Base-by-base conservation (phyloP, 768 basidiomycete species). In the Lactifluus piperatus region DNA sequence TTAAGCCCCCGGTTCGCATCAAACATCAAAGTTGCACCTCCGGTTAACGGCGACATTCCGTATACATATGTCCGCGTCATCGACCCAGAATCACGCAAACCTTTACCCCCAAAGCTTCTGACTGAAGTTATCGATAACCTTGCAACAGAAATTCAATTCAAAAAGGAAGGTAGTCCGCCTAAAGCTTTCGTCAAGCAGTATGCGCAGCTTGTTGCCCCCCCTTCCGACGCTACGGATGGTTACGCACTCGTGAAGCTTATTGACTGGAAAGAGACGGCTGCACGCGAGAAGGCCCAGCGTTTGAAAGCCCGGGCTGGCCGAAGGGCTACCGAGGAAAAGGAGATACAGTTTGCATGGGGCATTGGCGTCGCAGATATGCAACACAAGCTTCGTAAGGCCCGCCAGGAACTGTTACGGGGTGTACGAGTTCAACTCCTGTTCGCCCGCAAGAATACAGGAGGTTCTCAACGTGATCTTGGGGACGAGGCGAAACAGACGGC, bases 291-390 rank as follows among this genome's bases (percentile, higher is more conserved):
- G 32, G n/a, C 46, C 0, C 49, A 51, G 22, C 64, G 64, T 32
- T 18, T 49, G 24, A 52, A 57, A 51, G 54, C 43, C 3, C 49
- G 27, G 10, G 62, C 32, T 14, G 54, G 58, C 22, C 57, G 57
- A 11, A 64, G 36, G 51, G 54, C 57, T 30, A 60, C 51, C 60
- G 65, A 68, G 51, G 54, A 63, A 45, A 74, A 74, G 65, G 70
- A 74, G 58, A 65, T 76, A 16, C 74, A 74, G 55, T 54, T 75
- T 46, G 70, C 75, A 3, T 76, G 74, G 74, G 66, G 65, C 22
- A 67, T 71, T 22, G 68, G 65, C 22, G n/a, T 57, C 16, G 68
- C 67, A 22, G 75, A 76, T 55, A 56, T 75, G 1, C 62, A 64
- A 30, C 73, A 74, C 67, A 76, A 76, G 63, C 51, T 76, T n/a